Evolutionary conservation across 192 early-diverging fungal species (phyloP), one percentile per base, ranked within the genome.

Genomic region (Nowakowskiella sp.): DNA sequence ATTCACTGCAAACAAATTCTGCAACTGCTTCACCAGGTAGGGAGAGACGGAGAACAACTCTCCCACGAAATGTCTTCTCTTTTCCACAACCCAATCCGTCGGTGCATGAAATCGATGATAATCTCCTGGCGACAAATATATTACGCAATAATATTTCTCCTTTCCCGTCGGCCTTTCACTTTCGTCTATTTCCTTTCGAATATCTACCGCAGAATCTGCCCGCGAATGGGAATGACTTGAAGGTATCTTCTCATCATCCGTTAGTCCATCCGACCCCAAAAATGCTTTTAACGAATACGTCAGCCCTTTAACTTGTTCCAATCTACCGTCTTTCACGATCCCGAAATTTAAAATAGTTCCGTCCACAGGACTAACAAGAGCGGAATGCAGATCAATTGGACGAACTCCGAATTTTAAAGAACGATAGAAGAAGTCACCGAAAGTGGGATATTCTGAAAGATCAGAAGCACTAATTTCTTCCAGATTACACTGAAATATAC

Each of bases 21-120:
- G 76, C 55, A 99, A 73, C 34, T 81, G 68, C 27, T 76, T 79
- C 3, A 89, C 88, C 64, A 96, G 85, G 55, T 83, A 84, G 2
- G 96, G 96, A 6, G 91, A 94, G 2, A 99, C 96, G 0, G 90
- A 93, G 58, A 85, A 92, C 1, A 99, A 78, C 62, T 99, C 94
- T 21, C 94, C 92, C 65, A 86, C 85, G 72, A 95, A 99, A 66
- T 99, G 96, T 28, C 94, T 71, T 16, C 90, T 66, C 2, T 73
- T 68, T 60, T 91, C 78, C 9, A 94, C 90, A 13, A 86, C 79
- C 96, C 94, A 97, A 66, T 93, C 87, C 4, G 87, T 79, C 26
- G 96, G 96, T 22, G 94, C 93, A 53, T 99, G 96, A 83, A 94
- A 99, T 10, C 91, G 83, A 66, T 99, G 96, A 69, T 99, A 99